Evolutionary conservation across 108 stramenopile species (phyloP), one percentile per base, ranked within the genome.

Genomic region (Cyclotella cryptica): DNA sequence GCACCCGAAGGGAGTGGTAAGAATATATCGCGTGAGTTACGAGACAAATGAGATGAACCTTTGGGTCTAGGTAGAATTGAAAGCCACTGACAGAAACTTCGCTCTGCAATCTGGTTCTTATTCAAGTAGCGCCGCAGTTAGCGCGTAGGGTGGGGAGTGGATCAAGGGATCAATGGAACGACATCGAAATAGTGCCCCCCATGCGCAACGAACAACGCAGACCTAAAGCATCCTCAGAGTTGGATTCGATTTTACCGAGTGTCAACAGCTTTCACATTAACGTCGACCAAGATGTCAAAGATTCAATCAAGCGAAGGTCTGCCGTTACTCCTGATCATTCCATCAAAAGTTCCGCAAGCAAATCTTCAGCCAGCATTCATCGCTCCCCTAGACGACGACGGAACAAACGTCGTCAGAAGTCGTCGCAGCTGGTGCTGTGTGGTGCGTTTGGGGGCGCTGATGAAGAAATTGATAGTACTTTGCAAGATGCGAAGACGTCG

Each of bases 401-500:
- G 8, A 55, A 26, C 55, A 61, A 61, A 61, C 13, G 60, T 15
- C 29, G 30, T 15, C 12, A 30, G 19, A 51, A 19, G 3, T 19
- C 49, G 3, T 47, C 64, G 10, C 1, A 44, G 12, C 9, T 65
- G 1, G 35, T 42, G 18, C 10, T 65, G 24, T 65, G 64, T 21
- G 64, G 64, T 12, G 64, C 64, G 26, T 21, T 65, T 0, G 64
- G 45, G 21, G 43, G 5, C 43, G 12, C 24, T 8, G 64, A 65
- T 30, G 64, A 65, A 62, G 24, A 24, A 26, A 30, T 62, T 4
- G 17, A 35, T 44, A 30, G 35, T 40, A 1, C 35, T 17, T 15
- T 62, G 15, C n/a, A n/a, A 15, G 64, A 65, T 65, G 64, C 64
- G 15, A 65, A 65, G 21, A 47, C 45, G 4, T 29, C 44, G 9